Percentiles rank a stretch among this genome's conserved stretches.
phyloP scores from a whole-genome alignment of 805 yeast genomes.

The Ogataea wickerhamii region DNA sequence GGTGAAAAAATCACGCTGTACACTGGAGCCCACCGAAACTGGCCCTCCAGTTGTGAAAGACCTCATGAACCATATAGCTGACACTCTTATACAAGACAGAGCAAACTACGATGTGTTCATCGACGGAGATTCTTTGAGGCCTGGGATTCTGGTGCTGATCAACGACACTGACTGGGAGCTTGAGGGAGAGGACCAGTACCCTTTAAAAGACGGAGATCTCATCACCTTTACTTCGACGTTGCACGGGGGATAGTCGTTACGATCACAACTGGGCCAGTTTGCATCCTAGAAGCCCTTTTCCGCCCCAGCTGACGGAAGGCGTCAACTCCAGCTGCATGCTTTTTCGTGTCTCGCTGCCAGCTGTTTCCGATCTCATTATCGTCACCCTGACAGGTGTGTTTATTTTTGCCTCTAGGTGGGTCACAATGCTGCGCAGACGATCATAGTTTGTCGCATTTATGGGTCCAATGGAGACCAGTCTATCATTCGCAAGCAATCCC shows the following conservation, averaged over 20 bases:
- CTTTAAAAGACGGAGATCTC: constrained; percentile 69
- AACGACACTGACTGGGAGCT: constrained; percentile 97
- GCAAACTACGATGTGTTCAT: constrained; percentile 71
- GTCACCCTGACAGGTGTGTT: constrained; percentile 20
- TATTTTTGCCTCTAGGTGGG: constrained; percentile 37
- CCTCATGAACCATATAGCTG: constrained; percentile 52
- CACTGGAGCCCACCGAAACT: constrained; percentile 29
- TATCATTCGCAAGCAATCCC: constrained; percentile 53
- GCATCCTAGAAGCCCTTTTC: constrained; percentile 69
- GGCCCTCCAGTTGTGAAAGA: constrained; percentile 34
- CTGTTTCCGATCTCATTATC: constrained; percentile 20
- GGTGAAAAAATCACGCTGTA: constrained; percentile 50
- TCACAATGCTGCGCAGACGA: constrained; percentile 42
- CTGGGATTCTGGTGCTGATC: constrained; percentile 87
- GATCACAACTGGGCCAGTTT: constrained; percentile 42
- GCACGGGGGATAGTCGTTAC: constrained; percentile 72
- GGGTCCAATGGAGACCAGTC: constrained; percentile 49
- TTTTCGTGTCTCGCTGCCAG: constrained; percentile 17
- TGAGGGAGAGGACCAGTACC: constrained; percentile 82
- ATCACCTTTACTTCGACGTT: constrained; percentile 88
- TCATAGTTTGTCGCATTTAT: constrained; percentile 51
- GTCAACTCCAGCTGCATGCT: constrained; percentile 33
- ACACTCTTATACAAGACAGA: constrained; percentile 52
- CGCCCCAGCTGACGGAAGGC: constrained; percentile 59
- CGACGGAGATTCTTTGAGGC: constrained; percentile 78